Evolutionary conservation across 805 yeast species (phyloP).

Genomic region (Kodamaea sagamina): DNA sequence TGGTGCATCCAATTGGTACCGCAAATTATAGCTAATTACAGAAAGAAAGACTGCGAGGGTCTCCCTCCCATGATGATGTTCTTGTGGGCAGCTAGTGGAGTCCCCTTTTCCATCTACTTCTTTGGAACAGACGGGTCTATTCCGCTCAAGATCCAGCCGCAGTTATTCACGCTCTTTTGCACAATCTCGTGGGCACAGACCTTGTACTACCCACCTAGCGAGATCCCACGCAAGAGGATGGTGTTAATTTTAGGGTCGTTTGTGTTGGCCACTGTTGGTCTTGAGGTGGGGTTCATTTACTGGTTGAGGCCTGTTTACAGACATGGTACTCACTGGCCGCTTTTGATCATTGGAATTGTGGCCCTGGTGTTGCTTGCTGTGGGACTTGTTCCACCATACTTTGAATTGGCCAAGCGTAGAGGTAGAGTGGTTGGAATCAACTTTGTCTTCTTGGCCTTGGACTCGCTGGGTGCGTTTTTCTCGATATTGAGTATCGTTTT

Average conservation of each 20-base stretch:
- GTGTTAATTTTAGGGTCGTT: conserved; percentile 37
- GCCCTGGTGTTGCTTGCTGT: conserved; percentile 74
- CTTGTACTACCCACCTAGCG: conserved; percentile 69
- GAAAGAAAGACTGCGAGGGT: conserved; percentile 79
- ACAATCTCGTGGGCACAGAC: conserved; percentile 63
- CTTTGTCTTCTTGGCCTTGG: conserved; percentile 73
- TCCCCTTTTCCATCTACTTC: conserved; percentile 87
- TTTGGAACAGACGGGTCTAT: conserved; percentile 67
- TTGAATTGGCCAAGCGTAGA: conserved; percentile 72
- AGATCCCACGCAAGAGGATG: conserved; percentile 37
- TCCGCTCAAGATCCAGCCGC: conserved; percentile 86
- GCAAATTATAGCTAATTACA: conserved; percentile 74
- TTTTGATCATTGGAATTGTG: conserved; percentile 72
- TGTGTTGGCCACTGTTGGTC: conserved; percentile 50
- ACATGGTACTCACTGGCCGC: conserved; percentile 69
- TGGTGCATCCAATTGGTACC: conserved; percentile 95
- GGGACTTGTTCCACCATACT: conserved; percentile 88
- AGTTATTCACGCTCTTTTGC: conserved; percentile 72
- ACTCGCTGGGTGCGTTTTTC: conserved; percentile 77
- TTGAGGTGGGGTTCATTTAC: conserved; percentile 70
- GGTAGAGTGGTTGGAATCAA: conserved; percentile 91
- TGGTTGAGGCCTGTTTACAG: conserved; percentile 62
- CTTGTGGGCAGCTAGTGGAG: conserved; percentile 71
- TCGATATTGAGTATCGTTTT: conserved; percentile 61
- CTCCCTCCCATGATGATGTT: conserved; percentile 87